Evolutionary conservation across 1,284 basidiomycete species (phyloP).

Genomic region (Cryptococcus jaspeensis): DNA sequence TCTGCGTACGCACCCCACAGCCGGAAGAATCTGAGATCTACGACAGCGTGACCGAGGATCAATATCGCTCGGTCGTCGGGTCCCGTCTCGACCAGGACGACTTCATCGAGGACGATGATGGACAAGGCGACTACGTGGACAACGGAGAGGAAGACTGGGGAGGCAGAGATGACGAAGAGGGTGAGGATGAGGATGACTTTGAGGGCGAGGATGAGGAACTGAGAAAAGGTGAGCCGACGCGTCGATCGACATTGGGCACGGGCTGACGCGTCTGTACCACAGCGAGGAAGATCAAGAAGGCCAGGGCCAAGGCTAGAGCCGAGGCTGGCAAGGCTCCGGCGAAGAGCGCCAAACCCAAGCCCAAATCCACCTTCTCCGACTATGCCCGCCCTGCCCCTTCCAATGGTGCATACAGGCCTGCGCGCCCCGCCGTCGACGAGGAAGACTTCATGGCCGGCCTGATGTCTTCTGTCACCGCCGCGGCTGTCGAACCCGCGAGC

Average conservation of each 20-base stretch:
- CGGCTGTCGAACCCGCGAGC: constrained; percentile 41
- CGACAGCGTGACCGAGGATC: constrained; percentile 88
- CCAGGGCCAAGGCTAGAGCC: constrained; percentile 31
- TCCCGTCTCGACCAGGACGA: constrained; percentile 85
- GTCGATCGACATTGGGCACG: not conserved
- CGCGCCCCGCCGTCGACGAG: constrained; percentile 71
- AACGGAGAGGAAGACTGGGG: constrained; percentile 93
- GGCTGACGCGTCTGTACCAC: not conserved
- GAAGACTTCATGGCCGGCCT: constrained; percentile 80
- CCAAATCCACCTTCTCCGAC: constrained; percentile 49
- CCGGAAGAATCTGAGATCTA: constrained; percentile 72
- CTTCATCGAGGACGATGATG: constrained; percentile 93
- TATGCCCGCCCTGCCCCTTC: constrained; percentile 54
- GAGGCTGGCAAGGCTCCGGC: constrained; percentile 19
- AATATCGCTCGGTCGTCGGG: constrained; percentile 82
- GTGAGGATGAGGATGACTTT: constrained; percentile 50
- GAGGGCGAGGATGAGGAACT: constrained; percentile 52
- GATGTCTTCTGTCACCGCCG: constrained; percentile 52
- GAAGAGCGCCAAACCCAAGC: constrained; percentile 52
- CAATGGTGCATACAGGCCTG: constrained; percentile 71
- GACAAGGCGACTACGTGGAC: constrained; percentile 81
- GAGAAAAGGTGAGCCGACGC: constrained; percentile 30
- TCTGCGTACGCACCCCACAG: constrained; percentile 14
- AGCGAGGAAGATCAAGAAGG: constrained; percentile 42
- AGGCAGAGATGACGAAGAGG: constrained; percentile 51